Conservation (phyloP, 441 rosid species). For the Codiaeum variegatum region DNA sequence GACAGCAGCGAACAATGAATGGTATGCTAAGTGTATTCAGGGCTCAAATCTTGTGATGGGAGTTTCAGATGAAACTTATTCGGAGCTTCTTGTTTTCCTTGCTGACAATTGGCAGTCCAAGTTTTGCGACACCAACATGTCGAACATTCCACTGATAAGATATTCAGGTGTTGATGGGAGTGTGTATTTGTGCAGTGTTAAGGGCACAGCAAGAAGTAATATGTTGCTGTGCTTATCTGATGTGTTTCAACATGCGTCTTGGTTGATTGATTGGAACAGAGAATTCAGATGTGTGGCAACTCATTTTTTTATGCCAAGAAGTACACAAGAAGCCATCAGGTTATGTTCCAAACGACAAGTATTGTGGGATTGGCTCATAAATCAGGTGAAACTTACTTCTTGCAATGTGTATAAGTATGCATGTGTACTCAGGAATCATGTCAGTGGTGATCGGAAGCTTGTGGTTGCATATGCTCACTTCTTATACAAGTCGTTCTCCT, state of each 20-base stretch:
- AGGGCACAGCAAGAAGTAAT: constrained; percentile 3
- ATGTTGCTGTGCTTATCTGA: constrained; percentile 26
- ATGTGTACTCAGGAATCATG: constrained; percentile 14
- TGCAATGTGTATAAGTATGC: constrained; percentile 33
- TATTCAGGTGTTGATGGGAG: constrained; percentile 35
- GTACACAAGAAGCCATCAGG: constrained; percentile 31
- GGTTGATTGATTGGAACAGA: constrained; percentile 55
- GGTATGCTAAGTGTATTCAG: constrained; percentile 59
- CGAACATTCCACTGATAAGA: constrained; percentile 45
- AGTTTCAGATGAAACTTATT: constrained; percentile 48
- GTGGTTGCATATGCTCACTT: constrained; percentile 49
- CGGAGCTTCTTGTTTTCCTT: constrained; percentile 43
- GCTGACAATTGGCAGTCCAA: constrained; percentile 46
- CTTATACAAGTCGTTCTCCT: constrained; percentile 34
- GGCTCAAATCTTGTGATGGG: constrained; percentile 44
- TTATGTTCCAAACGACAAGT: constrained; percentile 16
- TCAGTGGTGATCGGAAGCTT: constrained; percentile 35
- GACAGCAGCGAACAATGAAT: constrained; percentile 32
- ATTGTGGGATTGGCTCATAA: constrained; percentile 38
- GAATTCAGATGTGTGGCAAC: constrained; percentile 37
- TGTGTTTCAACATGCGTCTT: constrained; percentile 8
- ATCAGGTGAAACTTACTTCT: constrained; percentile 16
- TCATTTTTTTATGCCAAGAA: constrained; percentile 39
- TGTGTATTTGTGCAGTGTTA: constrained; percentile 34
- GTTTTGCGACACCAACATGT: constrained; percentile 31